Evolutionary conservation across 2,329 filamentous ascomycete species (phyloP), one percentile per base, ranked within the genome.

Genomic region (Neurospora sp.): DNA sequence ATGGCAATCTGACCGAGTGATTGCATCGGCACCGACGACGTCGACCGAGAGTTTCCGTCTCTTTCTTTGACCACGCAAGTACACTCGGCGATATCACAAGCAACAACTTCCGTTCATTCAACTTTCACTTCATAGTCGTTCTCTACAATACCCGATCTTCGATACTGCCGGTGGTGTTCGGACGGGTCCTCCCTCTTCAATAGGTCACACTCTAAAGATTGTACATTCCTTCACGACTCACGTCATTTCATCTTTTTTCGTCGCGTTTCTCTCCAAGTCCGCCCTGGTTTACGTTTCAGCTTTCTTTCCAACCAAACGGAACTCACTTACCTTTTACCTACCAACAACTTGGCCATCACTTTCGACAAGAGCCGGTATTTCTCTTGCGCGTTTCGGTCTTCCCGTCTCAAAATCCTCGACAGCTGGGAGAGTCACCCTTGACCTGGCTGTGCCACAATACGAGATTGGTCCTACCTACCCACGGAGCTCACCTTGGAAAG

Each of bases 401-500:
- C 19, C 10, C 43, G 19, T 52, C 43, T 52, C 43, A 23, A 52
- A 23, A 52, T 52, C 43, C 43, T 52, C 43, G 43, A 52, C 43
- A 52, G 43, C 43, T 28, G 43, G n/a, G 43, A 52, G 43, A 52
- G n/a, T 52, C 43, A 15, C 43, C 43, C 19, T 68, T 39, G 52
- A 67, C 58, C 66, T 58, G 67, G 66, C 68, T 58, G 71, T 70
- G 58, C 68, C 66, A 71, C 70, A 42, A 67, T 71, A 71, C 67
- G 71, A 72, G 67, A 72, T 71, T 71, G 68, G 70, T 71, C 66
- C 68, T 67, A 71, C 71, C 39, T 67, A 72, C 19, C 46, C 66
- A 42, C 38, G 68, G 66, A 68, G 66, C 36, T 66, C 17, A 52
- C 19, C 42, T 52, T 28, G 43, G 52, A 33, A 62, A 33, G 23